These are phyloP conservation scores for Eimeria tenella DNA, from an alignment of 169 alveolate genomes.

Conservation along the genomic window DNA sequence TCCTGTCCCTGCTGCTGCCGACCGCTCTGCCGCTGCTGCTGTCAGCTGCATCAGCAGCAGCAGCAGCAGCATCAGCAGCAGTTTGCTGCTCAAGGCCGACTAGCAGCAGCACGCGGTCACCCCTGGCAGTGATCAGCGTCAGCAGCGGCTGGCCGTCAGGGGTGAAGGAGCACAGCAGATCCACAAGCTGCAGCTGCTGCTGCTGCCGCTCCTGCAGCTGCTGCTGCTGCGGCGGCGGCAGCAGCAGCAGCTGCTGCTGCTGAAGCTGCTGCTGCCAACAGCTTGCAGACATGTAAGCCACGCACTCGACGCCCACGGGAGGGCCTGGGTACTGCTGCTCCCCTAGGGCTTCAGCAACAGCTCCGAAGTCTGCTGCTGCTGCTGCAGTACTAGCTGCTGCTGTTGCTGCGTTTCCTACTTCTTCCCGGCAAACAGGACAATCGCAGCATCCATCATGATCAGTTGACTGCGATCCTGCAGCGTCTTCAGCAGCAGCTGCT, in stretches of 20 bases:
- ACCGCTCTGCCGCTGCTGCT: too few species aligned
- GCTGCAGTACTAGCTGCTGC: background rate
- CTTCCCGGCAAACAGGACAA: constrained; percentile 17
- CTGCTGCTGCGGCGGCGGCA: constrained; percentile 24
- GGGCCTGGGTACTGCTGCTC: background rate
- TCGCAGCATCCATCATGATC: background rate
- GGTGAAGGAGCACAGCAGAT: constrained; percentile 34
- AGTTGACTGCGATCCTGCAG: background rate
- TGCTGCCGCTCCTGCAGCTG: constrained; percentile 22
- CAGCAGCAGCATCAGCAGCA: constrained; percentile 27
- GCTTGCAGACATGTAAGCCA: constrained; percentile 30
- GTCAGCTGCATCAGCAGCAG: constrained; percentile 16
- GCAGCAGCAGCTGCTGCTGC: constrained; percentile 16
- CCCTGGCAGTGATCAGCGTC: constrained; percentile 40
- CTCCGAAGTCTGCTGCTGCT: background rate
- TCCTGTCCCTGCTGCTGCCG: background rate
- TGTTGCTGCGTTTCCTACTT: background rate
- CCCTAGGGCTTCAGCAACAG: background rate
- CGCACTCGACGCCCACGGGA: constrained; percentile 20
- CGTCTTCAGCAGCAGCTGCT: background rate
- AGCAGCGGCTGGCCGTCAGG: constrained; percentile 29
- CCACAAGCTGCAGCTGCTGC: constrained; percentile 15
- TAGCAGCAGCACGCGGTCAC: constrained; percentile 48
- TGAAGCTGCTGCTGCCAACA: constrained; percentile 37
- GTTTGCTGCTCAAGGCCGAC: background rate